phyloP scores from a whole-genome alignment of 441 rosid genomes.

The Geranium incanum region DNA sequence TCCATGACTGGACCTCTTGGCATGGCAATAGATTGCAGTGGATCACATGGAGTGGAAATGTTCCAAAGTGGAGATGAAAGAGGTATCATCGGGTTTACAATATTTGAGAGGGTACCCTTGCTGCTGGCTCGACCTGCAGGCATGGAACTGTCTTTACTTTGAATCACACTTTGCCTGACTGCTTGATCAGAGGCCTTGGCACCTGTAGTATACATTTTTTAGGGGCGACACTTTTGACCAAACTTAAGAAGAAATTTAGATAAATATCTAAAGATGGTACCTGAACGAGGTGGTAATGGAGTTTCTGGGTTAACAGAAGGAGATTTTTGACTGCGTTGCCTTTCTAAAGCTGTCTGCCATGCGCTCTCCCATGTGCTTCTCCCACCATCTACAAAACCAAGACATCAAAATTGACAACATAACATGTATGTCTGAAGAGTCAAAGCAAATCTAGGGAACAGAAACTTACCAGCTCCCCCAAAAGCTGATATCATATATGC shows the following conservation, averaged over 20 bases:
- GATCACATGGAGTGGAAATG: slow-evolving; percentile 54
- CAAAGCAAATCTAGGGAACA: slow-evolving; percentile 12
- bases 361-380: slow-evolving; percentile 80
- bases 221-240: slow-evolving; percentile 18
- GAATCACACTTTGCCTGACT: slow-evolving; percentile 40
- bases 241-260: slow-evolving; percentile 13
- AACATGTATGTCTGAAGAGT: slow-evolving; percentile 6
- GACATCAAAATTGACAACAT: slow-evolving; percentile 16
- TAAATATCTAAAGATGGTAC: slow-evolving; percentile 30
- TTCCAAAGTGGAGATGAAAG: slow-evolving; percentile 91
- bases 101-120: slow-evolving; percentile 46
- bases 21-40: slow-evolving; percentile 49
- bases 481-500: slow-evolving; percentile 92
- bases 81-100: slow-evolving; percentile 53
- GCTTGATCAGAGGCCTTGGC: slow-evolving; percentile 45
- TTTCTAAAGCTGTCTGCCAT: slow-evolving; percentile 65
- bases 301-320: slow-evolving; percentile 51
- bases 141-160: slow-evolving; percentile 45
- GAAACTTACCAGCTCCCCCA: slow-evolving; percentile 75
- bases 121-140: slow-evolving; percentile 46
- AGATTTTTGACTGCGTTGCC: slow-evolving; percentile 50
- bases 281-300: slow-evolving; percentile 60
- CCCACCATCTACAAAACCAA: slow-evolving; percentile 57
- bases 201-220: slow-evolving; percentile 28
- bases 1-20: slow-evolving; percentile 57